A percentile compares a stretch with the other conserved stretches of the same genome.
Conservation (phyloP, 1,139 yeast genomes). For the Eremothecium sinecaudum region DNA sequence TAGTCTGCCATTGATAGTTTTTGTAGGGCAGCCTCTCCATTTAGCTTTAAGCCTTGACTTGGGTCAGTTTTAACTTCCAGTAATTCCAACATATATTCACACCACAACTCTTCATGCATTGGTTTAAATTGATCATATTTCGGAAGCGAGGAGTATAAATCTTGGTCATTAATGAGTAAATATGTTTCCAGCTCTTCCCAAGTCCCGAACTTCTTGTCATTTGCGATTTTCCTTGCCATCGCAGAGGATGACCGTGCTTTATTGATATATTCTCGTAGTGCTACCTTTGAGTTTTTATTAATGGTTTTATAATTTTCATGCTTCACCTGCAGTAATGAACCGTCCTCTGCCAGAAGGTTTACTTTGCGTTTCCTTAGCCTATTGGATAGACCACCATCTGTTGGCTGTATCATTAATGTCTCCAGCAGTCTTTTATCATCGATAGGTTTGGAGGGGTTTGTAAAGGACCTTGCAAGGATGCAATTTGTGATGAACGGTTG, state of each 20-base stretch:
- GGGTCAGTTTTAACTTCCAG: slow-evolving; percentile 17
- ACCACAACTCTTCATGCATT: slow-evolving; percentile 28
- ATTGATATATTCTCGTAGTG: slow-evolving; percentile 23
- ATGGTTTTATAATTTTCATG: slow-evolving; percentile 24
- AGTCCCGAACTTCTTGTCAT: slow-evolving; percentile 13
- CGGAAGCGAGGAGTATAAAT: slow-evolving; percentile 19
- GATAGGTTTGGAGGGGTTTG: slow-evolving; percentile 26
- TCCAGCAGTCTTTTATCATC: slow-evolving; percentile 25
- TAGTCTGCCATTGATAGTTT: slow-evolving; percentile 74
- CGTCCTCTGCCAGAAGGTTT: slow-evolving; percentile 9
- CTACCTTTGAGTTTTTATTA: slow-evolving; percentile 24
- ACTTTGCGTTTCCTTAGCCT: slow-evolving; percentile 17
- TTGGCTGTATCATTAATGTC: slow-evolving; percentile 26
- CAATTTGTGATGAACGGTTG: slow-evolving; percentile 26
- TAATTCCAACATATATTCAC: slow-evolving; percentile 27
- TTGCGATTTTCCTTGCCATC: slow-evolving; percentile 17
- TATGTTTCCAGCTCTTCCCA: slow-evolving; percentile 11
- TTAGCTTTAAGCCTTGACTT: slow-evolving; percentile 16
- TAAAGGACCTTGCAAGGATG: slow-evolving; percentile 23
- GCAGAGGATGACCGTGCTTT: slow-evolving; percentile 12
- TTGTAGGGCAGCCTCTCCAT: slow-evolving; percentile 32
- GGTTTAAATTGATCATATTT: slow-evolving; percentile 19
- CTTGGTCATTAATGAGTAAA: slow-evolving; percentile 14
- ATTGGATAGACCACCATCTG: slow-evolving; percentile 27
- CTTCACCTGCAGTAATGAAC: slow-evolving; percentile 6